Base-by-base conservation (phyloP, 805 yeast genomes). In the Metschnikowia henanensis region DNA sequence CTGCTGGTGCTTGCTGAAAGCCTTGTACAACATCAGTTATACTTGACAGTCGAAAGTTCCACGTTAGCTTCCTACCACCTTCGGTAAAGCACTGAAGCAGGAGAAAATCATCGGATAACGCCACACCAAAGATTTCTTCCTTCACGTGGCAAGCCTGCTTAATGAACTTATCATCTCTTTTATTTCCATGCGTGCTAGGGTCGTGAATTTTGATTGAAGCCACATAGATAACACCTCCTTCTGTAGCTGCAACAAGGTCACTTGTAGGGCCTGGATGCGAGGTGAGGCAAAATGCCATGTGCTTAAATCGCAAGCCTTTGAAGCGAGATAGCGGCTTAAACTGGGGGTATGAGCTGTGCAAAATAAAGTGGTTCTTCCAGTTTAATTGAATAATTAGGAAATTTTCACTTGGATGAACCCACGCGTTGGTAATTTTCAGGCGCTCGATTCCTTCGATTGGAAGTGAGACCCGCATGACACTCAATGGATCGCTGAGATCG, bases 291-390 rank as follows among this genome's bases (percentile, higher is more conserved):
- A 69, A 64, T 2, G 54, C 56, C 21, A 71, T 46, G 18, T 47
- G 47, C 13, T 41, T 19, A 62, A 72, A 58, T 53, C 66, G 61
- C 12, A 70, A 42, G 6, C 77, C 77, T 46, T 73, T 76, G 44
- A 83, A 58, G 43, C 79, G 75, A 7, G 70, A 49, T 23, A 84
- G 59, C 13, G 59, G 58, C 45, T 72, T 72, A 49, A 73, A 71
- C 15, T 65, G 67, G 2, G 61, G 57, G 9, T 77, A 61, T 4
- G 62, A 61, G n/a, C 59, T 55, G 52, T 76, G 72, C 30, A 78
- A 56, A 48, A 77, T 79, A 53, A 62, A 79, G 52, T 73, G 59
- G 6, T 39, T 47, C 4, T 52, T 43, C 15, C 49, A 32, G 36
- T 57, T 59, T 7, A 60, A 43, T 39, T 66, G 72, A 10, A 61